phyloP scores from a whole-genome alignment of 192 early-diverging fungal genomes.

The Linnemannia hyalina region DNA sequence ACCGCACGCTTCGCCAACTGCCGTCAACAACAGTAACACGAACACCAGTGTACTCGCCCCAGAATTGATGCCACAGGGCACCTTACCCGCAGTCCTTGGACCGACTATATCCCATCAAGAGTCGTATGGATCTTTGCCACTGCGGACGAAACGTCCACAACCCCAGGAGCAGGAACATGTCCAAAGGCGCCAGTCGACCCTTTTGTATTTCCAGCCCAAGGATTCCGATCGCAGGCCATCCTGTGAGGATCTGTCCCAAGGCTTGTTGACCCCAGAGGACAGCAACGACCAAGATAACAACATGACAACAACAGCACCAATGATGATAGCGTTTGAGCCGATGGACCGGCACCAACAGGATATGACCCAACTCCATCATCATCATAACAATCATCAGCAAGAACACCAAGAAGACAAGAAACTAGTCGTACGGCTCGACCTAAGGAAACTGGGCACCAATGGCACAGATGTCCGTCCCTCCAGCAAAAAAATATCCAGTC shows the following conservation, averaged over 20 bases:
- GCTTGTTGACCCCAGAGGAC: not conserved
- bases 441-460: conserved; percentile 20
- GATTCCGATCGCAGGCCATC: not conserved
- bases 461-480: not conserved
- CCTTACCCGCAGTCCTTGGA: not conserved
- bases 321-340: not conserved
- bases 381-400: not conserved
- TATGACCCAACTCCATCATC: not conserved
- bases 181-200: not conserved
- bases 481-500: not conserved
- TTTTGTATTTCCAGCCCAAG: not conserved
- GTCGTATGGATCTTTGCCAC: not conserved
- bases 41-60: not conserved
- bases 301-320: not conserved
- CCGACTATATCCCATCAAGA: not conserved
- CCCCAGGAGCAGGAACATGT: not conserved
- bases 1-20: not conserved
- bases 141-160: conserved; percentile 2
- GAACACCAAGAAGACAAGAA: not conserved
- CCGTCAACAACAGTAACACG: not conserved
- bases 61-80: not conserved
- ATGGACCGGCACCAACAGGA: not conserved
- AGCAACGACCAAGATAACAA: not conserved
- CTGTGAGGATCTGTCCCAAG: not conserved
- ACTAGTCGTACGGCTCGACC: conserved; percentile 33